Evolutionary conservation across 768 basidiomycete species (phyloP).

Genomic region (Amanita exitialis): DNA sequence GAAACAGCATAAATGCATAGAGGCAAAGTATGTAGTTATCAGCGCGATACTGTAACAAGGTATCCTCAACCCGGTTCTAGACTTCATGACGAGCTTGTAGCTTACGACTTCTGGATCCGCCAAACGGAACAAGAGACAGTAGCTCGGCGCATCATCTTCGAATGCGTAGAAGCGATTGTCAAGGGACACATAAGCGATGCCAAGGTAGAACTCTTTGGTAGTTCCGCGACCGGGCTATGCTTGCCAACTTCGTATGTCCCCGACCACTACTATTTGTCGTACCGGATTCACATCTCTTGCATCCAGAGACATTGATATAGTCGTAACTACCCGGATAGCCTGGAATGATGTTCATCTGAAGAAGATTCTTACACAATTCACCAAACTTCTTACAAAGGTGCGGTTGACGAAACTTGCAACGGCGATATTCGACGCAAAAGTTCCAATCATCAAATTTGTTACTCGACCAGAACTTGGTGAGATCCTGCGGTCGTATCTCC

Average conservation of each 20-base stretch:
- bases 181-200: slow-evolving; percentile 32
- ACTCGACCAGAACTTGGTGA: slow-evolving; percentile 31
- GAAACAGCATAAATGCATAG: background rate
- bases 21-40: background rate
- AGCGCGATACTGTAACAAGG: no score
- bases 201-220: slow-evolving; percentile 48
- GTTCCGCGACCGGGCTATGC: slow-evolving; percentile 47
- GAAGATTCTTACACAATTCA: slow-evolving; percentile 36
- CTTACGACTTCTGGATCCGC: slow-evolving; percentile 43
- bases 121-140: slow-evolving; percentile 43
- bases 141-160: slow-evolving; percentile 34
- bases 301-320: slow-evolving; percentile 55
- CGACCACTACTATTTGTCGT: background rate
- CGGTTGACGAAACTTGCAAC: slow-evolving; percentile 28
- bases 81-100: slow-evolving; percentile 54
- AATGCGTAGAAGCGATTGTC: slow-evolving; percentile 35
- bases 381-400: slow-evolving; percentile 31
- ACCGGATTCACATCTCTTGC: background rate
- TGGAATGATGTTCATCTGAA: slow-evolving; percentile 19
- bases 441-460: slow-evolving; percentile 56
- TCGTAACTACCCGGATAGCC: slow-evolving; percentile 25
- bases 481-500: background rate
- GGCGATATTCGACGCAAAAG: slow-evolving; percentile 23
- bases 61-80: slow-evolving; percentile 18
- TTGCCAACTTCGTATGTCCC: slow-evolving; percentile 49